Base-by-base conservation (phyloP, 768 basidiomycete species). In the Pisolithus microcarpus region DNA sequence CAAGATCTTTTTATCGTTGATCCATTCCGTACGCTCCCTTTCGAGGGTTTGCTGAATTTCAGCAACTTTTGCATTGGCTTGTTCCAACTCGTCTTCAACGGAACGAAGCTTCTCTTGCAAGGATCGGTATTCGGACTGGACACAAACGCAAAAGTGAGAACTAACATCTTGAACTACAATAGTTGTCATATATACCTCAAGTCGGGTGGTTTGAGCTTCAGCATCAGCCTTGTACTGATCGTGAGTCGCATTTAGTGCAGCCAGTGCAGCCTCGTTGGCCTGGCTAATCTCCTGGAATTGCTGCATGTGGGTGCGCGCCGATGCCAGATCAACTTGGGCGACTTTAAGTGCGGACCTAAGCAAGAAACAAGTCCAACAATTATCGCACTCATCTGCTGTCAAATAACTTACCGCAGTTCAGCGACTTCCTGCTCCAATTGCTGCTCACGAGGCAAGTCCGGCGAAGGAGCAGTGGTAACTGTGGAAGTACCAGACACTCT, bases 271-370 rank as follows among this genome's bases (percentile, higher is more conserved):
- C 64, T 93, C 91, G 58, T 79, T 91, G 0, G 88, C 85, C 60
- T 84, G 79, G 54, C 85, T 86, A 58, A 94, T 92, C 56, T 87
- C 83, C 62, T 88, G 80, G 79, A 86, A 93, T 64, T 93, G 91
- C 52, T 86, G 79, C 26, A 85, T 82, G 60, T 91, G 87, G 42
- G 70, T 78, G 50, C 78, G 77, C 1, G 89, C 84, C 18, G 80
- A 72, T 9, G 81, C 74, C 34, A 91, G 76, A 56, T 92, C 91
- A 21, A 87, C 76, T 65, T 92, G 82, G 2, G 84, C 75, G 2
- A 88, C 75, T 68, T 89, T 91, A 47, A 94, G 72, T 24, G 84
- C 73, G 37, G 84, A 80, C 11, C 90, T 91, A 59, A 13, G 30
- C 38, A 26, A 43, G 16, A 51, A 7, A 23, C 26, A 46, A 30